Base-by-base conservation (phyloP, 371 early-diverging fungal genomes). In the Mortierella polycephala region DNA sequence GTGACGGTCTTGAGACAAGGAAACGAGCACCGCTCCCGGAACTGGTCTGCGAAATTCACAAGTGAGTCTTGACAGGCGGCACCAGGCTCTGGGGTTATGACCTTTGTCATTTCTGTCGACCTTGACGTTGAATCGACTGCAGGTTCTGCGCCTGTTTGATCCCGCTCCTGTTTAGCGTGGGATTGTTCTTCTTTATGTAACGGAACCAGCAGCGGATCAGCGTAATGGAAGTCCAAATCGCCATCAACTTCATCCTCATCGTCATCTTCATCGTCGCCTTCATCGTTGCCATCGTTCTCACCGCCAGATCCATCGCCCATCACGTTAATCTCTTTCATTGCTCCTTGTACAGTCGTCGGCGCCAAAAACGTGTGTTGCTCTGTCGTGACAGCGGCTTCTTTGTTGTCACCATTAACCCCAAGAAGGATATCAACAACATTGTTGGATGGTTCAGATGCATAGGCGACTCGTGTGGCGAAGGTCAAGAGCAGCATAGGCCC, bases 1-100 rank as follows among this genome's bases (percentile, higher is more conserved):
- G 64, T 20, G 18, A 67, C 56, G 3, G 61, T 52, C 53, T 60
- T 67, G 39, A 76, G 68, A n/a, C 77, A 76, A 1, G n/a, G 46
- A 54, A 76, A 47, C n/a, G 64, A 41, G 57, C 77, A 71, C 14
- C 57, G 64, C n/a, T 68, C 77, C 2, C 60, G 65, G 64, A 70
- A 64, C 20, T 64, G 77, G 41, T 67, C 63, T 5, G 71, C 67
- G n/a, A 62, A 71, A 44, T 76, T 67, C 42, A 64, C 77, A 56
- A 76, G 67, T 0, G 71, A 71, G 45, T 76, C 76, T 54, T 71
- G 63, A 30, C 71, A 76, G 18, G 68, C 60, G 7, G 67, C 67
- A 53, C 63, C 67, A 23, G 67, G 42, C 16, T 60, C 61, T 9
- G 61, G 51, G 2, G 53, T 64, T 1, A 60, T 57, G 5, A 40